Evolutionary conservation across 306 rosid species (phyloP).

Genomic region (Argentina anserina): DNA sequence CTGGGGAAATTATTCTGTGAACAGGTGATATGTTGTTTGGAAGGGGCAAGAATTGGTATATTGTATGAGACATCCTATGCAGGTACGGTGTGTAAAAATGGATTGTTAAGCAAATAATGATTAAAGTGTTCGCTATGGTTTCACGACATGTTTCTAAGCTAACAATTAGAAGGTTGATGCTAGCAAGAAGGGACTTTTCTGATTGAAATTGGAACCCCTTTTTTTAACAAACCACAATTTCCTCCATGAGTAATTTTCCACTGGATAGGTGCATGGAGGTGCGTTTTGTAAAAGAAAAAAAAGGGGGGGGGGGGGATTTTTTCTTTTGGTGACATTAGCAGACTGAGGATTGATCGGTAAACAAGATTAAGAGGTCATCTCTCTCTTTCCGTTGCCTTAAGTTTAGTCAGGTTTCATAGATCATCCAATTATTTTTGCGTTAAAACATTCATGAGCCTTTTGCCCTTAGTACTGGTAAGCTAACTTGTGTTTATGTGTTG

Average conservation of each 20-base stretch:
- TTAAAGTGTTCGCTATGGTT: not conserved
- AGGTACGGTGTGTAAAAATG: conserved; percentile 46
- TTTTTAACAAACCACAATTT: not conserved
- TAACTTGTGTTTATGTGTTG: conserved; percentile 14
- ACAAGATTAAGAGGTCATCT: not conserved
- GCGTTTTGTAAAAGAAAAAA: not conserved
- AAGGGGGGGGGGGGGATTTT: not conserved
- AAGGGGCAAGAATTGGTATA: conserved; percentile 87
- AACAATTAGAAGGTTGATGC: not conserved
- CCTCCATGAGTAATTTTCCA: not conserved
- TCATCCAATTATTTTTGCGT: not conserved
- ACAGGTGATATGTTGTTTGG: conserved; percentile 91
- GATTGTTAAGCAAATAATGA: conserved; percentile 6
- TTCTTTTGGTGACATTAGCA: not conserved
- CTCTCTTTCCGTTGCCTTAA: not conserved
- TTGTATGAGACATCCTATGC: conserved; percentile 92
- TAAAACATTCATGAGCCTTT: not conserved
- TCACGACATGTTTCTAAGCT: conserved; percentile 14
- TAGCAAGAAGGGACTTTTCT: not conserved
- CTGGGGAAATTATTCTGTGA: conserved; percentile 19
- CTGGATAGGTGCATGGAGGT: not conserved
- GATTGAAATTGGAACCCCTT: not conserved
- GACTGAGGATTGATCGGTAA: conserved; percentile 5
- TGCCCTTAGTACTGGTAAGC: conserved; percentile 6
- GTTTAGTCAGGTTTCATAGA: not conserved